phyloP scores from a whole-genome alignment of 495 filamentous ascomycete species.

The Lindgomyces ingoldianus region DNA sequence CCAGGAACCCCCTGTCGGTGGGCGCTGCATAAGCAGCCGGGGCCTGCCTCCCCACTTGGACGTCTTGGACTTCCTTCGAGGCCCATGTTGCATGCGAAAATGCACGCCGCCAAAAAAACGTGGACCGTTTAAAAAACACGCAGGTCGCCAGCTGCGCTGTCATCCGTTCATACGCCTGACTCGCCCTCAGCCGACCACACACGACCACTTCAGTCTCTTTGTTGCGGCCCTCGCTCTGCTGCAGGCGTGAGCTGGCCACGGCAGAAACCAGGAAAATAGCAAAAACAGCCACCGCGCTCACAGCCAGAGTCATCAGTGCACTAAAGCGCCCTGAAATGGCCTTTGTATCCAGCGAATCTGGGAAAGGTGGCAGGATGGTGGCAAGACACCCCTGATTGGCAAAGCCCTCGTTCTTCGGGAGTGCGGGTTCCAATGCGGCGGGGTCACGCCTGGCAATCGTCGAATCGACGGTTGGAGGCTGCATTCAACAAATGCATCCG shows the following conservation, averaged over 20 bases:
- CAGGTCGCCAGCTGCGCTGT: conserved; percentile 35
- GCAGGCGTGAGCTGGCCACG: conserved; percentile 36
- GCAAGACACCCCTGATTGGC: conserved; percentile 33
- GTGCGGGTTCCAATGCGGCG: conserved; percentile 30
- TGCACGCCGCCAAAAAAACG: conserved; percentile 34
- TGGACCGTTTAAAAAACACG: conserved; percentile 34
- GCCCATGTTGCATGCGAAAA: conserved; percentile 25
- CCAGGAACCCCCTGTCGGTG: conserved; percentile 12
- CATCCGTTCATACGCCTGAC: conserved; percentile 37
- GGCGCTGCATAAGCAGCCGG: conserved; percentile 32
- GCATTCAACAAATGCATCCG: conserved; percentile 23
- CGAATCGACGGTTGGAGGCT: conserved; percentile 12
- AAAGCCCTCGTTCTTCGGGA: conserved; percentile 24
- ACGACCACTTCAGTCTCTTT: conserved; percentile 22
- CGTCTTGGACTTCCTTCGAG: conserved; percentile 2
- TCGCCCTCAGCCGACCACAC: conserved; percentile 22
- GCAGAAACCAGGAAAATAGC: neutral
- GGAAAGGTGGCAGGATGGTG: conserved; percentile 7
- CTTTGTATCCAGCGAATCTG: conserved; percentile 10
- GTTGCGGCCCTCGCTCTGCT: conserved; percentile 19
- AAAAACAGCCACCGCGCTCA: neutral
- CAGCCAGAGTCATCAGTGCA: neutral
- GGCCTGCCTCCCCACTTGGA: conserved; percentile 20
- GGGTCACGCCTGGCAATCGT: conserved; percentile 10
- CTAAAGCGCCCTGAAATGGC: conserved; percentile 5